Evolutionary conservation across 2,329 filamentous ascomycete genomes (phyloP).

Genomic region (Colletotrichum chlorophyti): DNA sequence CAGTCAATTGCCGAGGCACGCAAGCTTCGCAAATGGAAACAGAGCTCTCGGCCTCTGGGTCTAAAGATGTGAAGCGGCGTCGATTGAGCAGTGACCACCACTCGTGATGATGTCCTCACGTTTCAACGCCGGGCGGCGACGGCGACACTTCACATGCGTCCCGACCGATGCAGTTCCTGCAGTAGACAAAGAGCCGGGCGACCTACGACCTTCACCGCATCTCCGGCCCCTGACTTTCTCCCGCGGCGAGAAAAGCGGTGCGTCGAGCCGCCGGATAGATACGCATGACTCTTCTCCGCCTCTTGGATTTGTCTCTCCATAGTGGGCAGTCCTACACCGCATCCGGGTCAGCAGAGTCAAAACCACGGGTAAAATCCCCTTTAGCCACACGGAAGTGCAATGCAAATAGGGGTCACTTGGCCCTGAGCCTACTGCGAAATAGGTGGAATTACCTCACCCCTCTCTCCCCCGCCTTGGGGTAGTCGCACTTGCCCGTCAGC

Average conservation of each 20-base stretch:
- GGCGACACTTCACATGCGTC: slow-evolving; percentile 17
- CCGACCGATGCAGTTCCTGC: slow-evolving; percentile 18
- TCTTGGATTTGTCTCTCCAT: not conserved
- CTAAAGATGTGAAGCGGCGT: not conserved
- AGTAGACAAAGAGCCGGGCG: slow-evolving; percentile 10
- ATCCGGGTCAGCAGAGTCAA: not conserved
- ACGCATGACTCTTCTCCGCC: slow-evolving; percentile 10
- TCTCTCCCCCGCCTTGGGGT: not conserved
- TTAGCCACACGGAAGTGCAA: not conserved
- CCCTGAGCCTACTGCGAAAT: not conserved
- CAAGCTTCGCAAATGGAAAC: not conserved
- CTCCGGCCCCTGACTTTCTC: slow-evolving; percentile 20
- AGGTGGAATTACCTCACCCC: not conserved
- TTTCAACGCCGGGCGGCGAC: not conserved
- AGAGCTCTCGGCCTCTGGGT: not conserved
- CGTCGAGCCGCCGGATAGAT: not conserved
- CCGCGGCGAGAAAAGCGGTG: not conserved
- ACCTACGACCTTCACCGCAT: slow-evolving; percentile 19
- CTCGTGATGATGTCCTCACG: slow-evolving; percentile 27
- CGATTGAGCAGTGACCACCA: not conserved
- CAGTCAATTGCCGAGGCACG: slow-evolving; percentile 10
- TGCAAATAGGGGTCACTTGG: not conserved
- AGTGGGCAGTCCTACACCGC: slow-evolving; percentile 6
- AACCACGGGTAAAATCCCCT: not conserved
- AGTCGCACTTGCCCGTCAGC: not conserved